Evolutionary conservation across 371 early-diverging fungal species (phyloP).

Genomic region (Phascolomyces articulosus): DNA sequence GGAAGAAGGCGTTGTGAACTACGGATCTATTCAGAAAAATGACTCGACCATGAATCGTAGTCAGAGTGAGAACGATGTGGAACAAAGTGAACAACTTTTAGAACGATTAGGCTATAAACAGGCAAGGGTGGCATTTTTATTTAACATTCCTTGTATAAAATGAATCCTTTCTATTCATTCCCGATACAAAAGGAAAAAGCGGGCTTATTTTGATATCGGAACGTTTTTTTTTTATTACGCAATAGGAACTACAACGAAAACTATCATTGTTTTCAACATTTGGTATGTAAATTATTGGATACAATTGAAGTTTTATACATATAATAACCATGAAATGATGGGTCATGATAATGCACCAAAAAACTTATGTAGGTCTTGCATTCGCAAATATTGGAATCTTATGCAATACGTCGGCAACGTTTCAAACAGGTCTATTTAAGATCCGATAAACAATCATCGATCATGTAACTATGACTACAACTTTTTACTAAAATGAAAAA

Average conservation of each 20-base stretch:
- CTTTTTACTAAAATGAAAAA: background rate
- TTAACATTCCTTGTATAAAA: too few relatives aligned
- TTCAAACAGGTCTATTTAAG: slow-evolving; percentile 35
- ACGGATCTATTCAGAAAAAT: background rate
- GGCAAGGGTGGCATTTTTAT: slow-evolving; percentile 6
- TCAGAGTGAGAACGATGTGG: background rate
- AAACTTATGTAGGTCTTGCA: slow-evolving; percentile 30
- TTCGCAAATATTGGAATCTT: slow-evolving; percentile 52
- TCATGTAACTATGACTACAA: too few relatives aligned
- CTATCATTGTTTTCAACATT: slow-evolving; percentile 46
- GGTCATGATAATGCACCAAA: background rate
- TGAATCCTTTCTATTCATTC: background rate
- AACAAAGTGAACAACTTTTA: slow-evolving; percentile 7
- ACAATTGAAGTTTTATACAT: too few relatives aligned
- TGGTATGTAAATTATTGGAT: slow-evolving; percentile 19
- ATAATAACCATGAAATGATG: slow-evolving; percentile 3
- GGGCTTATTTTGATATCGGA: background rate
- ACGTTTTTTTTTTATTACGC: too few relatives aligned
- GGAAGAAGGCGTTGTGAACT: background rate
- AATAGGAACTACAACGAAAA: slow-evolving; percentile 35
- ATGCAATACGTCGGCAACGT: slow-evolving; percentile 47
- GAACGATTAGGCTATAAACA: slow-evolving; percentile 36
- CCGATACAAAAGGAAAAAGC: background rate
- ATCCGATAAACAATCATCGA: too few relatives aligned
- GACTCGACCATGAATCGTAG: background rate